These are phyloP conservation scores for Agaricus sinodeliciosus DNA, from an alignment of 768 basidiomycete species.

Conservation along the genomic window DNA sequence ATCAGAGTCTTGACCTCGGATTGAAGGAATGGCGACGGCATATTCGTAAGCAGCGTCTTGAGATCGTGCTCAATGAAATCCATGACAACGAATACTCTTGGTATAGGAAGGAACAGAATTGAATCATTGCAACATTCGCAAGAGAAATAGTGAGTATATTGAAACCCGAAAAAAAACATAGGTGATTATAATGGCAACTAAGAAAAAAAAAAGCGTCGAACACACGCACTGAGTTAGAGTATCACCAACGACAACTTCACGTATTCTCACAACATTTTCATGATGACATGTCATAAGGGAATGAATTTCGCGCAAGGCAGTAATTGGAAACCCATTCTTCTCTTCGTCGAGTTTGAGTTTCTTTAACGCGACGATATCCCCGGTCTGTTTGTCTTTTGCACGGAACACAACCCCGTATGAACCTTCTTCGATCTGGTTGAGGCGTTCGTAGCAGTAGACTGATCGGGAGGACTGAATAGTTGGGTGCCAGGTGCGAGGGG, in stretches of 20 bases:
- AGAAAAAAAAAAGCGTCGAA: conserved; percentile 15
- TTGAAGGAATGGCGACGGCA: conserved; percentile 95
- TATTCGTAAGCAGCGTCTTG: conserved; percentile 88
- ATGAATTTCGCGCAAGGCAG: conserved; percentile 89
- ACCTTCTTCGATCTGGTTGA: conserved; percentile 99
- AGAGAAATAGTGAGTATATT: conserved; percentile 5
- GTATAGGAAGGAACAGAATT: conserved; percentile 8
- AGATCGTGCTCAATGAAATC: conserved; percentile 99
- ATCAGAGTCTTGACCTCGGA: conserved; percentile 98
- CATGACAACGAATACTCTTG: conserved; percentile 98
- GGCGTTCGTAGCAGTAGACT: conserved; percentile 87
- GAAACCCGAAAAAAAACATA: conserved; percentile 1
- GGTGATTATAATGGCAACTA: conserved; percentile 23
- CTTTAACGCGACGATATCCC: conserved; percentile 94
- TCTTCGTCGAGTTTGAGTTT: conserved; percentile 98
- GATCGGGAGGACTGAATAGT: conserved; percentile 82
- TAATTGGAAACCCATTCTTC: conserved; percentile 98
- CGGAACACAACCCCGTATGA: conserved; percentile 97
- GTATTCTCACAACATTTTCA: conserved; percentile 94
- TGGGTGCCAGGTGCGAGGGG: conserved; percentile 71
- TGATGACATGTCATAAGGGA: conserved; percentile 93
- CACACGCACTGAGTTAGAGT: conserved; percentile 93
- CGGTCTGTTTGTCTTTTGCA: conserved; percentile 91
- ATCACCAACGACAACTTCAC: conserved; percentile 97
- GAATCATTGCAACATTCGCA: conserved; percentile 3